Evolutionary conservation across 768 basidiomycete genomes (phyloP).

Genomic region (Auriscalpium microsporum): DNA sequence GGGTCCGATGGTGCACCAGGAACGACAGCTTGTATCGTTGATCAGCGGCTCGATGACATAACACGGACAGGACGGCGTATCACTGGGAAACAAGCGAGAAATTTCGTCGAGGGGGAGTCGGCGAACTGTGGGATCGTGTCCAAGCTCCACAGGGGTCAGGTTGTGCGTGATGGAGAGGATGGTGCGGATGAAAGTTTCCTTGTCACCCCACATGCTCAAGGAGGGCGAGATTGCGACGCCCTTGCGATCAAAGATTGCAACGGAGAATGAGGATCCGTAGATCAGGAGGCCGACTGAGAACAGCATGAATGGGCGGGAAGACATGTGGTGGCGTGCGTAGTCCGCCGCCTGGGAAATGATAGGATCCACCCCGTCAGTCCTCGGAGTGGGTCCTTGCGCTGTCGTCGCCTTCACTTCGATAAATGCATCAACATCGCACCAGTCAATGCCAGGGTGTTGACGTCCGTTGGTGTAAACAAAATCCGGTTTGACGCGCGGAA

Average conservation of each 20-base stretch:
- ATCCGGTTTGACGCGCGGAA: no score
- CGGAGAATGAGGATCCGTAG: conserved; percentile 22
- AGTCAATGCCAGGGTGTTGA: no score
- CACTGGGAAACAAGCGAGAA: background rate
- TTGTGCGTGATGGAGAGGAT: conserved; percentile 13
- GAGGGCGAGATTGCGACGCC: conserved; percentile 21
- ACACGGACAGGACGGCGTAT: background rate
- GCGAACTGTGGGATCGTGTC: background rate
- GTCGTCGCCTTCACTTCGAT: no score
- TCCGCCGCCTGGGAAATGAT: conserved; percentile 12
- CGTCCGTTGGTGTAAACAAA: no score
- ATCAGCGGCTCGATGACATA: background rate
- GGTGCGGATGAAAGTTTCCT: conserved; percentile 19
- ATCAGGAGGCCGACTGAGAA: conserved; percentile 24
- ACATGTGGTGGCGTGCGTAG: conserved; percentile 23
- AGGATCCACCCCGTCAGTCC: no score
- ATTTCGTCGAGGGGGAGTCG: background rate
- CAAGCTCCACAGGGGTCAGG: background rate
- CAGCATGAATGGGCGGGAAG: conserved; percentile 22
- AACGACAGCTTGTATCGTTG: background rate
- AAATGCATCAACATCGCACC: no score
- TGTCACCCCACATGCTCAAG: conserved; percentile 19
- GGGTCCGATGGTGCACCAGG: background rate
- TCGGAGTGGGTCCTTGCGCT: no score
- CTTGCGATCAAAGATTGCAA: conserved; percentile 25